Evolutionary conservation across 2,329 filamentous ascomycete genomes (phyloP).

Genomic region (Ophiocordyceps camponoti-leonardi): DNA sequence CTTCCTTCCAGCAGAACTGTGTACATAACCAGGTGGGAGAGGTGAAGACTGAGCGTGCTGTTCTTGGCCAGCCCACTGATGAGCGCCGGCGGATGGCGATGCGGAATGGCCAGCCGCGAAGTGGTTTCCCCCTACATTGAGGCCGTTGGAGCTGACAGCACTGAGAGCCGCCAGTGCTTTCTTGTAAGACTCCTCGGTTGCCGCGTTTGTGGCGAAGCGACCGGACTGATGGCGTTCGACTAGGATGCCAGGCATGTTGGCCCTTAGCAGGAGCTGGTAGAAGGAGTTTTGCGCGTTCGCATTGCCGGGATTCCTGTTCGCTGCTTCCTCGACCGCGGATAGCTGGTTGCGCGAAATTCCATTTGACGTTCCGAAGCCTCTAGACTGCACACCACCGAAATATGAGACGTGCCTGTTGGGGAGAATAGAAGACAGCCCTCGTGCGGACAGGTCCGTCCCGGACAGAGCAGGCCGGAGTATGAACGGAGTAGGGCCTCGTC

Average conservation of each 20-base stretch:
- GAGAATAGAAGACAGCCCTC: no score
- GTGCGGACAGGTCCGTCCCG: background rate
- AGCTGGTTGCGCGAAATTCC: conserved; percentile 48
- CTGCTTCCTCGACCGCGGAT: conserved; percentile 74
- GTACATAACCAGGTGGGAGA: conserved; percentile 9
- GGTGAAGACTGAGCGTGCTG: conserved; percentile 8
- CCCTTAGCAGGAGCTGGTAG: conserved; percentile 77
- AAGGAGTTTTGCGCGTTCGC: conserved; percentile 83
- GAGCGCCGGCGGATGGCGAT: conserved; percentile 6
- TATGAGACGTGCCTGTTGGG: conserved; percentile 2
- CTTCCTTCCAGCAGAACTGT: conserved; percentile 44
- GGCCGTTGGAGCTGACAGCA: conserved; percentile 8
- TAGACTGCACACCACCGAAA: conserved; percentile 6
- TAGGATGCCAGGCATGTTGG: conserved; percentile 86
- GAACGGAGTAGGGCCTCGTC: background rate
- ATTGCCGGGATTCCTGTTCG: conserved; percentile 81
- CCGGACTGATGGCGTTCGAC: conserved; percentile 79
- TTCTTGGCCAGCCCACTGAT: conserved; percentile 13
- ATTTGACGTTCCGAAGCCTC: conserved; percentile 25
- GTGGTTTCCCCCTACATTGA: conserved; percentile 7
- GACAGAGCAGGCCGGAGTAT: background rate
- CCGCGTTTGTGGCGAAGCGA: conserved; percentile 64
- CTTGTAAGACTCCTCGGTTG: conserved; percentile 63
- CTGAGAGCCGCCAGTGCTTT: conserved; percentile 41
- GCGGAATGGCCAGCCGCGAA: conserved; percentile 3